phyloP scores from a whole-genome alignment of 1,139 yeast genomes.

The Geotrichum cucujoidarum region DNA sequence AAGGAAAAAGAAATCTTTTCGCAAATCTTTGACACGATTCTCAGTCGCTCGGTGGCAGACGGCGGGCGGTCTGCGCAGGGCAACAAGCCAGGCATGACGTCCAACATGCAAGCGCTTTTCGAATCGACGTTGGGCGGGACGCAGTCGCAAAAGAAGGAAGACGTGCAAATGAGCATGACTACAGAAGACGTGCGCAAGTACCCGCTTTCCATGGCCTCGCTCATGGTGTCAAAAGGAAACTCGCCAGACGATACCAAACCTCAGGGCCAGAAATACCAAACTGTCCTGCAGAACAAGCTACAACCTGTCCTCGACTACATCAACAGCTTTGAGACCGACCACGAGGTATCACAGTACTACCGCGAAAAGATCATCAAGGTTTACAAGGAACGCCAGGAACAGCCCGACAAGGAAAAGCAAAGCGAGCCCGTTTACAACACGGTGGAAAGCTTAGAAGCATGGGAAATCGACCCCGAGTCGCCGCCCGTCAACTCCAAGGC shows the following conservation, averaged over 20 bases:
- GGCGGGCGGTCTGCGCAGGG: conserved; percentile 1
- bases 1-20: conserved; percentile 28
- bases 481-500: conserved; percentile 22
- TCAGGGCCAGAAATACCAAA: conserved; percentile 13
- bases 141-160: conserved; percentile 6
- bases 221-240: conserved; percentile 17
- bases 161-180: conserved; percentile 24
- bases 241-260: no score
- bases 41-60: conserved; percentile 20
- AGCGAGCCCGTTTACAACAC: no score
- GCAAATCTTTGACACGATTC: conserved; percentile 27
- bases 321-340: conserved; percentile 28
- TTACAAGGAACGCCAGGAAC: neutral
- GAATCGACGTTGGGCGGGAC: conserved; percentile 18
- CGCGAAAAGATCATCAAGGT: conserved; percentile 21
- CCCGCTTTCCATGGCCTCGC: conserved; percentile 25
- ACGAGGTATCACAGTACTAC: conserved; percentile 29
- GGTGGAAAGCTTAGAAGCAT: conserved; percentile 19
- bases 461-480: conserved; percentile 17
- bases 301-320: conserved; percentile 29
- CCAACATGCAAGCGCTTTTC: conserved; percentile 28
- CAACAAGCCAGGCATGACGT: conserved; percentile 13
- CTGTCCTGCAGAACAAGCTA: conserved; percentile 19
- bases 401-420: conserved; percentile 13
- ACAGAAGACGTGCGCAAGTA: conserved; percentile 24